These are phyloP conservation scores for Saururus chinensis DNA, from an alignment of 164 flowering plant genomes.

Conservation along the genomic window DNA sequence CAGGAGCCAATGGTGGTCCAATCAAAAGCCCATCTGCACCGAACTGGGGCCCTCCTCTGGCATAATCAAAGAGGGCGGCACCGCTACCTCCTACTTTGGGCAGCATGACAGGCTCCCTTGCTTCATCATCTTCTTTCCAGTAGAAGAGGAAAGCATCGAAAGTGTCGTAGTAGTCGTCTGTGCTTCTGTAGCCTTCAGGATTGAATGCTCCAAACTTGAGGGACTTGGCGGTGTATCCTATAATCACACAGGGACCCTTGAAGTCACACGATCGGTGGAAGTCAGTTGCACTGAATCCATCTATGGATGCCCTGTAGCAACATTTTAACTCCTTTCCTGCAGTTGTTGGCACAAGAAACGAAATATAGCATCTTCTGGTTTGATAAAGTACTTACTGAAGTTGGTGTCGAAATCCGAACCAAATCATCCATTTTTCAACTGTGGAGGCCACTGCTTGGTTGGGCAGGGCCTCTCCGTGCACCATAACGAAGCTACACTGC, in stretches of 20 bases:
- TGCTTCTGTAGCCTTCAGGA: constrained; percentile 88
- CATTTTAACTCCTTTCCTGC: constrained; percentile 83
- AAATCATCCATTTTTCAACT: too few relatives aligned
- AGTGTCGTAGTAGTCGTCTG: constrained; percentile 81
- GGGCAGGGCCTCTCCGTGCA: too few relatives aligned
- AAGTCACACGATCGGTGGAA: constrained; percentile 71
- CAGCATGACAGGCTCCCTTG: constrained; percentile 30
- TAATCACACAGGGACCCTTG: constrained; percentile 87
- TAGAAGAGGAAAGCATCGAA: constrained; percentile 88
- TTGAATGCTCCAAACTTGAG: constrained; percentile 89
- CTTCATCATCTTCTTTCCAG: constrained; percentile 28
- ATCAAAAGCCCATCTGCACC: constrained; percentile 92
- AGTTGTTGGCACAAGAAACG: background rate
- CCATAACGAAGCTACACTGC: too few relatives aligned
- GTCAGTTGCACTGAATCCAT: constrained; percentile 72
- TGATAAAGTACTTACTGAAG: background rate
- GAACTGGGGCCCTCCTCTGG: constrained; percentile 88
- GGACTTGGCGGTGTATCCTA: constrained; percentile 64
- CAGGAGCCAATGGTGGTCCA: constrained; percentile 86
- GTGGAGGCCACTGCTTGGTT: too few relatives aligned
- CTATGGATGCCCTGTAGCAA: constrained; percentile 69
- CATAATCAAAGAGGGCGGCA: constrained; percentile 91
- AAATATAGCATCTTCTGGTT: background rate
- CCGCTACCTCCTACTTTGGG: constrained; percentile 95
- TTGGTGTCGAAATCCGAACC: too few relatives aligned